Conservation (phyloP, 148 eudicot genomes). For the Spergularia marina region DNA sequence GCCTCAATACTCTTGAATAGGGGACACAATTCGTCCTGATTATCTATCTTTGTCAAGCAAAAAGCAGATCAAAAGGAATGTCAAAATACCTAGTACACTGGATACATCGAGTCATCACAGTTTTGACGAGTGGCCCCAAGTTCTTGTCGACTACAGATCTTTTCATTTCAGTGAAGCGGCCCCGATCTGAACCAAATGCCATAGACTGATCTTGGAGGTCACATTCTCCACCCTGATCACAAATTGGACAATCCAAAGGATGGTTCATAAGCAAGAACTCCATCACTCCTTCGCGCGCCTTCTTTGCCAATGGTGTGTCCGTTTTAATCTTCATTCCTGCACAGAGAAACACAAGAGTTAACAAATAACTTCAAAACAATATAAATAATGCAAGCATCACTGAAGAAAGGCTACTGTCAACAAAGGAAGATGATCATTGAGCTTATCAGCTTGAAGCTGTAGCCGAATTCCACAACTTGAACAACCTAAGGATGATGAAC, state of each 20-base stretch:
- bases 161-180: slow-evolving; percentile 93
- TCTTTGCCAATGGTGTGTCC: slow-evolving; percentile 92
- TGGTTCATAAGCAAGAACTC: slow-evolving; percentile 97
- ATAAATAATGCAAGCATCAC: not conserved
- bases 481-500: not conserved
- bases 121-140: slow-evolving; percentile 95
- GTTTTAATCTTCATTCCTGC: slow-evolving; percentile 99
- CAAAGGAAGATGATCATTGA: not conserved
- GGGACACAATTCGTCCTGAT: no score
- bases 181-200: slow-evolving; percentile 98
- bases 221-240: slow-evolving; percentile 99
- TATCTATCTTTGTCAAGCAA: not conserved
- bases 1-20: no score
- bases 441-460: not conserved
- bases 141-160: slow-evolving; percentile 99
- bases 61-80: not conserved
- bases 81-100: slow-evolving; percentile 83
- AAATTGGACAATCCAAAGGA: slow-evolving; percentile 97
- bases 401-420: not conserved
- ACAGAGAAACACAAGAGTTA: not conserved
- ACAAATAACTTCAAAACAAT: not conserved
- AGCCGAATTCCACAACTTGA: not conserved
- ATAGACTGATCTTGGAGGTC: slow-evolving; percentile 99
- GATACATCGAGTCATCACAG: slow-evolving; percentile 98
- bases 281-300: slow-evolving; percentile 99